A percentile compares a stretch with the other conserved stretches of the same genome.
These are phyloP conservation scores for Solanum pennellii DNA, from an alignment of 257 asterid genomes.

Conservation along the genomic window DNA sequence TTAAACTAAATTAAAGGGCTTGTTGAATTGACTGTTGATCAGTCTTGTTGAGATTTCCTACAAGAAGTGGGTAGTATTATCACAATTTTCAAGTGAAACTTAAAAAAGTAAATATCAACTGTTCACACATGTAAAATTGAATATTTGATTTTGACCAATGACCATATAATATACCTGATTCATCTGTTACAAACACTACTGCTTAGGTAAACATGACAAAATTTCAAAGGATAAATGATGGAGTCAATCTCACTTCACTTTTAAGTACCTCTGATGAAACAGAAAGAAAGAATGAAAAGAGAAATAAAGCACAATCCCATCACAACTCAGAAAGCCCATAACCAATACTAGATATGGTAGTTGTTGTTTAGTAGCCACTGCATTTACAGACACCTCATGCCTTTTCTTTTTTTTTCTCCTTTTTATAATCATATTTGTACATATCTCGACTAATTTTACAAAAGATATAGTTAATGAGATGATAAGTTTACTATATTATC, in stretches of 20 bases:
- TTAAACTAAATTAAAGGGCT: background rate
- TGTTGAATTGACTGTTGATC: background rate
- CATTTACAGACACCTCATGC: background rate
- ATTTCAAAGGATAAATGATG: background rate
- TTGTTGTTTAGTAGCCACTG: background rate
- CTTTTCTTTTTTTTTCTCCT: background rate
- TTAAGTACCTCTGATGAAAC: background rate
- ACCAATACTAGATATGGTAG: slow-evolving; percentile 24
- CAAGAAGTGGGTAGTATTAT: background rate
- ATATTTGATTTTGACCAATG: background rate
- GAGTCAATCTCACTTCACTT: background rate
- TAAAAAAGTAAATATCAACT: background rate
- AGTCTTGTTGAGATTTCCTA: background rate
- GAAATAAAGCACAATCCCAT: slow-evolving; percentile 47
- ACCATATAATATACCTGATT: background rate
- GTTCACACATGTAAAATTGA: background rate
- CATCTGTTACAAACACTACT: background rate
- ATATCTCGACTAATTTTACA: background rate
- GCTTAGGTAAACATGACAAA: background rate
- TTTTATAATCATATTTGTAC: background rate
- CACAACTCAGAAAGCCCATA: slow-evolving; percentile 23
- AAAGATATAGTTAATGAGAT: too few relatives aligned
- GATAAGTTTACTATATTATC: too few relatives aligned
- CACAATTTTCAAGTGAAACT: background rate
- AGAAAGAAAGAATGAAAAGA: slow-evolving; percentile 9